phyloP scores from a whole-genome alignment of 176 grass and related monocot genomes.

The Lolium rigidum region DNA sequence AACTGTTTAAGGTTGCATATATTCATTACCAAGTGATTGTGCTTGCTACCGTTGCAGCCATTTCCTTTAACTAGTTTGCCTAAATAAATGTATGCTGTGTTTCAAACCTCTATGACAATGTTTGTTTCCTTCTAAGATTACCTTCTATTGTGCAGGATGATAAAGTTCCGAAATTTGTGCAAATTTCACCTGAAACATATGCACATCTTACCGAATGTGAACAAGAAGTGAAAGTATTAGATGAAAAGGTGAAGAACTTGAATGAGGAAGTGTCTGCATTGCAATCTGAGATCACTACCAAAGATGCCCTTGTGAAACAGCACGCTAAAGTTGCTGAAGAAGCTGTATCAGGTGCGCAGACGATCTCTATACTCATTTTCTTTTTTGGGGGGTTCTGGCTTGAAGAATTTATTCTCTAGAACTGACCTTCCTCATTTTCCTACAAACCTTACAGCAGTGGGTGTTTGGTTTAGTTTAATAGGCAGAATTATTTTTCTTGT shows the following conservation, averaged over 20 bases:
- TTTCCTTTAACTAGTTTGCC: slow-evolving; percentile 8
- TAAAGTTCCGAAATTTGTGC: slow-evolving; percentile 71
- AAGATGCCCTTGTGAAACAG: slow-evolving; percentile 95
- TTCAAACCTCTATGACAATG: slow-evolving; percentile 4
- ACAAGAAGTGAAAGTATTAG: slow-evolving; percentile 79
- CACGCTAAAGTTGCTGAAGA: slow-evolving; percentile 99
- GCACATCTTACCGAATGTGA: slow-evolving; percentile 78
- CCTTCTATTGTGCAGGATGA: slow-evolving; percentile 67
- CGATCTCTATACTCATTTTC: slow-evolving; percentile 11
- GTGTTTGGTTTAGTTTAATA: slow-evolving; percentile 20
- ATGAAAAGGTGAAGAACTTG: slow-evolving; percentile 62
- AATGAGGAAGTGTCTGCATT: slow-evolving; percentile 75
- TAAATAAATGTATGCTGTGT: neutral
- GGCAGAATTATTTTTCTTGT: too few species aligned
- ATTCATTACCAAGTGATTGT: slow-evolving; percentile 21
- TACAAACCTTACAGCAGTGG: neutral
- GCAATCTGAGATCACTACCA: slow-evolving; percentile 90
- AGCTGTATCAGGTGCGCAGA: slow-evolving; percentile 83
- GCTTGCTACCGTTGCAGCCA: slow-evolving; percentile 2
- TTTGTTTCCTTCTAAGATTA: slow-evolving; percentile 45
- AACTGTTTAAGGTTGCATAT: neutral
- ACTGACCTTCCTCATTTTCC: slow-evolving; percentile 15
- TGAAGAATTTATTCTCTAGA: neutral
- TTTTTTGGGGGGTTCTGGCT: slow-evolving; percentile 27
- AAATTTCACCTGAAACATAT: slow-evolving; percentile 88